Conservation (phyloP, 2,329 filamentous ascomycete species). For the Colletotrichum kahawae region DNA sequence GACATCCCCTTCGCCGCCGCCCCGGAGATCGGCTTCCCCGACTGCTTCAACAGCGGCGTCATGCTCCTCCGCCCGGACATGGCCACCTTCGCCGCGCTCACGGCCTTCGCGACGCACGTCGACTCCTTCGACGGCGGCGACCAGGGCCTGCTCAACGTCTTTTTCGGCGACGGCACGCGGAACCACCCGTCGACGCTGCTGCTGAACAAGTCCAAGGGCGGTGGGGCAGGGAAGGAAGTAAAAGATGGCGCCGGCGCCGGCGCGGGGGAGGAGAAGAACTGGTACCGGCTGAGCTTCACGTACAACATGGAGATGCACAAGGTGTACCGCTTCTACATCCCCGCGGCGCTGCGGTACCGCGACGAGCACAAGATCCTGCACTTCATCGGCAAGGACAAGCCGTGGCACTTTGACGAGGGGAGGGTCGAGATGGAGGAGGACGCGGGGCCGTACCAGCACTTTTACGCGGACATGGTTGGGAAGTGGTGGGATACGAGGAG, state of each 20-base stretch:
- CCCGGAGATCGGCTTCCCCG: slow-evolving; percentile 75
- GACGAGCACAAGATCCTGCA: slow-evolving; percentile 64
- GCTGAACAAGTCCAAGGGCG: neutral
- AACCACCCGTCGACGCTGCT: slow-evolving; percentile 31
- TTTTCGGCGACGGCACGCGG: slow-evolving; percentile 53
- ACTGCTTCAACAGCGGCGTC: slow-evolving; percentile 73
- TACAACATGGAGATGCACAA: slow-evolving; percentile 29
- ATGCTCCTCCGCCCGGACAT: slow-evolving; percentile 71
- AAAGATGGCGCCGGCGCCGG: accelerated
- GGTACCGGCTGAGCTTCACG: slow-evolving; percentile 26
- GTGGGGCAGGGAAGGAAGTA: neutral
- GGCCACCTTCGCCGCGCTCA: slow-evolving; percentile 67
- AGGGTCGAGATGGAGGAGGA: slow-evolving; percentile 7
- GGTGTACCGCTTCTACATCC: slow-evolving; percentile 27
- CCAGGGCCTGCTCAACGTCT: slow-evolving; percentile 73
- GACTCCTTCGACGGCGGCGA: slow-evolving; percentile 77
- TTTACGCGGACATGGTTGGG: slow-evolving; percentile 25
- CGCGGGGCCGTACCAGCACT: slow-evolving; percentile 13
- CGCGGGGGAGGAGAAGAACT: slow-evolving; percentile 23
- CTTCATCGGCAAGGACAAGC: slow-evolving; percentile 73
- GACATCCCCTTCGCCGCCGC: slow-evolving; percentile 45
- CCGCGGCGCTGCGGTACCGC: slow-evolving; percentile 23
- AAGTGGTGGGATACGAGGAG: slow-evolving; percentile 24
- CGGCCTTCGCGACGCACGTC: slow-evolving; percentile 65
- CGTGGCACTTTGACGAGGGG: slow-evolving; percentile 52